phyloP scores from a whole-genome alignment of 1,284 basidiomycete species.

The Cutaneotrichosporon mucoides region DNA sequence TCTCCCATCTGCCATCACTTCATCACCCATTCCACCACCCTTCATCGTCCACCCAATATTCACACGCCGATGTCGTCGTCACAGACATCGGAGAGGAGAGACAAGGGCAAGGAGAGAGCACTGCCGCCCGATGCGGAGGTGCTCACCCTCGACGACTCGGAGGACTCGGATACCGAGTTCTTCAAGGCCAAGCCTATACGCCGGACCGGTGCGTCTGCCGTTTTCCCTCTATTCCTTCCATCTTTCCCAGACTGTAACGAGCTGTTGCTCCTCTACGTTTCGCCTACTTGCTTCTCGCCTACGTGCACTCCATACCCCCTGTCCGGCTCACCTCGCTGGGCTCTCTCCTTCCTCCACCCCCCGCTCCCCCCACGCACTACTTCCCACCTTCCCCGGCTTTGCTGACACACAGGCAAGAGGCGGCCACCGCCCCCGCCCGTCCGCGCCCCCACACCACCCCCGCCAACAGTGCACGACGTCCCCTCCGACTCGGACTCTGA shows the following conservation, averaged over 20 bases:
- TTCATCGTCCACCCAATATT: not conserved
- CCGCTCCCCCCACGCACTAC: not conserved
- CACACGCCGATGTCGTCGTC: not conserved
- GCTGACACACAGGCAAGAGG: not conserved
- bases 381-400: no score
- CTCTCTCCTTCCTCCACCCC: not conserved
- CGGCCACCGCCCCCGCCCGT: not conserved
- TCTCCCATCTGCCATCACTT: slow-evolving; percentile 1
- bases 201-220: not conserved
- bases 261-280: not conserved
- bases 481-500: slow-evolving; percentile 1
- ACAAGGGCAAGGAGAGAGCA: slow-evolving; percentile 19
- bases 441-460: not conserved
- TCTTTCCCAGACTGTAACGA: not conserved
- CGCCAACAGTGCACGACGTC: not conserved
- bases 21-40: not conserved
- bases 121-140: not conserved
- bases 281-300: not conserved
- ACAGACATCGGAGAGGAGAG: slow-evolving; percentile 7
- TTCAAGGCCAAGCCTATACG: slow-evolving; percentile 21
- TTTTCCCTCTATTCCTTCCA: not conserved
- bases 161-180: slow-evolving; percentile 31
- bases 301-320: no score
- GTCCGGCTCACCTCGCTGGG: no score
- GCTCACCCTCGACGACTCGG: slow-evolving; percentile 11